A percentile compares a stretch with the other conserved stretches of the same genome.
Conservation (phyloP, 345 rosid genomes). For the Gossypioides kirkii region DNA sequence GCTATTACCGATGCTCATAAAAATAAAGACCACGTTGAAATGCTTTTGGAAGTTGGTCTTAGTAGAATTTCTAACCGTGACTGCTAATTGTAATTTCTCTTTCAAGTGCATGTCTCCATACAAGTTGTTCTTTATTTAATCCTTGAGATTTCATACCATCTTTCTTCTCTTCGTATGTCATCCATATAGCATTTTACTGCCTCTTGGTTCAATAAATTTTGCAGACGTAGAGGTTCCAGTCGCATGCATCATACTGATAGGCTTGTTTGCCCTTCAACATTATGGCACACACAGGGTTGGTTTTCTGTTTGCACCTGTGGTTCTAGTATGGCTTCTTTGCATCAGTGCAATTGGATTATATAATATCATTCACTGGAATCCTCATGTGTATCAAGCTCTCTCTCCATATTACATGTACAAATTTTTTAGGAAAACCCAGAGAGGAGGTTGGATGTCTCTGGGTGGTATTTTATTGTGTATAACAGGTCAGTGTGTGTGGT, state of each 20-base stretch:
- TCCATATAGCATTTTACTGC: neutral
- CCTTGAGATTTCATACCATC: neutral
- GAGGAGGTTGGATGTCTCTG: slow-evolving; percentile 94
- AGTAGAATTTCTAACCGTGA: neutral
- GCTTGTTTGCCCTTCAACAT: slow-evolving; percentile 74
- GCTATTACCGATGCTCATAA: neutral
- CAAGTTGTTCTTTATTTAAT: neutral
- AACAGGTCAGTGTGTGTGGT: slow-evolving; percentile 46
- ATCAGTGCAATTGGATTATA: slow-evolving; percentile 84
- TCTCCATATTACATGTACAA: slow-evolving; percentile 92
- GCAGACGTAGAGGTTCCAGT: slow-evolving; percentile 76
- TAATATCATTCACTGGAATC: slow-evolving; percentile 88
- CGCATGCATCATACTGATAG: slow-evolving; percentile 58
- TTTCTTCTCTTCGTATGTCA: neutral
- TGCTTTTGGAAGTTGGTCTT: neutral
- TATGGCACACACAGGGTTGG: slow-evolving; percentile 80
- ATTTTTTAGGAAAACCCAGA: slow-evolving; percentile 79
- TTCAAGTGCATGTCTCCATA: neutral
- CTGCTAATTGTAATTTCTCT: neutral
- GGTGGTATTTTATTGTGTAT: slow-evolving; percentile 94
- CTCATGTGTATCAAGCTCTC: slow-evolving; percentile 77
- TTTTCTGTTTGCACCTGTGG: slow-evolving; percentile 69
- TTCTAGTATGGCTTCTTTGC: slow-evolving; percentile 58
- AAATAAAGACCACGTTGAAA: neutral
- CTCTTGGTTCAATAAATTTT: slow-evolving; percentile 18